Evolutionary conservation across 164 flowering plant genomes (phyloP).

Genomic region (Chloranthus sessilifolius): DNA sequence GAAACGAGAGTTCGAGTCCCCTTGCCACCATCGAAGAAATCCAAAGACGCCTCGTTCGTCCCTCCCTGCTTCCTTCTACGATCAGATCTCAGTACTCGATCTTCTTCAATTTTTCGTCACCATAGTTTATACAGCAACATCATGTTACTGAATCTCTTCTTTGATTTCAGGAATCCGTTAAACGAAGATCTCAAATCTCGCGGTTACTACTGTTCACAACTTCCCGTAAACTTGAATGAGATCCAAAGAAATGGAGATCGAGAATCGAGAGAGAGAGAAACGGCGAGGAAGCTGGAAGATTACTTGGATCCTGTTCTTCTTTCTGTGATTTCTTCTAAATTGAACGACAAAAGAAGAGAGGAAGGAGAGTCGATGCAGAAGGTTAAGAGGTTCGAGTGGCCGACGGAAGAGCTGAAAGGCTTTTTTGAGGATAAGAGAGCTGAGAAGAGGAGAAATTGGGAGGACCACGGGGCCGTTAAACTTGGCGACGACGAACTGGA

Average conservation of each 20-base stretch:
- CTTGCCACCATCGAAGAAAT: conserved; percentile 26
- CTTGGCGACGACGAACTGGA: conserved; percentile 11
- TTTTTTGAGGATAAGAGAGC: conserved; percentile 1
- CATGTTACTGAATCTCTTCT: neutral
- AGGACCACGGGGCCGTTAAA: conserved; percentile 15
- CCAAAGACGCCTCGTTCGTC: conserved; percentile 29
- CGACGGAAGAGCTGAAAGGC: conserved; percentile 15
- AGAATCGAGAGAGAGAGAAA: neutral
- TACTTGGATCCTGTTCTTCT: conserved; percentile 32
- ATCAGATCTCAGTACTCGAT: conserved; percentile 7
- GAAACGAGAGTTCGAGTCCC: conserved; percentile 14
- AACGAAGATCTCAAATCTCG: neutral
- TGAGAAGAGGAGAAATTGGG: neutral
- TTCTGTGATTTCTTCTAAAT: conserved; percentile 18
- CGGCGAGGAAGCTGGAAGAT: conserved; percentile 22
- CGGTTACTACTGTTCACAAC: neutral
- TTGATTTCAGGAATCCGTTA: neutral
- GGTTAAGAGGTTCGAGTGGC: conserved; percentile 20
- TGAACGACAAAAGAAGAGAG: conserved; percentile 5
- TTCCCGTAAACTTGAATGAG: neutral
- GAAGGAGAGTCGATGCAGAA: neutral
- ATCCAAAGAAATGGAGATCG: neutral
- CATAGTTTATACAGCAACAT: neutral
- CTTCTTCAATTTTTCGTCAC: neutral
- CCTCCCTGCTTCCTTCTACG: conserved; percentile 10